phyloP scores from a whole-genome alignment of 495 filamentous ascomycete species.

The Poronia punctata region DNA sequence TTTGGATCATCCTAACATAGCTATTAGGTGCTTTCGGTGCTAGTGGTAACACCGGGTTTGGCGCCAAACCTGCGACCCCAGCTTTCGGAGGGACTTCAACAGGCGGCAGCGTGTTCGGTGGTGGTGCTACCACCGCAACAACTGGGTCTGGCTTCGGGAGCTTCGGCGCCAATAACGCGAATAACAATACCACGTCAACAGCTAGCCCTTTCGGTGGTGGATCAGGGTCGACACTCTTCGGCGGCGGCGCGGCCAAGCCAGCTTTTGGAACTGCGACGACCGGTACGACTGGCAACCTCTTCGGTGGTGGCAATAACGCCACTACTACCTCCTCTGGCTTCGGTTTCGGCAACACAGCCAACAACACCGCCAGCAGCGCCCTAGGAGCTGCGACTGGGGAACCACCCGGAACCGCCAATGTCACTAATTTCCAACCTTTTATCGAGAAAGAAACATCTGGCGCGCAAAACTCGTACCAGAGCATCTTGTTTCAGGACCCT shows the following conservation, averaged over 20 bases:
- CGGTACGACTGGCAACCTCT: slow-evolving; percentile 40
- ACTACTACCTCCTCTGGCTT: slow-evolving; percentile 35
- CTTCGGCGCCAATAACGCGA: slow-evolving; percentile 42
- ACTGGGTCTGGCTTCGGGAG: slow-evolving; percentile 26
- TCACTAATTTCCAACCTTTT: slow-evolving; percentile 61
- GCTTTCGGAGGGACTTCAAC: slow-evolving; percentile 21
- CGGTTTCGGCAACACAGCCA: slow-evolving; percentile 31
- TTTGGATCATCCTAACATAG: slow-evolving; percentile 15
- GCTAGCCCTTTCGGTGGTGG: slow-evolving; percentile 42
- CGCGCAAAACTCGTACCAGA: slow-evolving; percentile 70
- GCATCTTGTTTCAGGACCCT: slow-evolving; percentile 74
- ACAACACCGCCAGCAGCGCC: slow-evolving; percentile 34
- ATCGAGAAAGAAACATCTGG: slow-evolving; percentile 72
- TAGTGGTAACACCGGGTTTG: slow-evolving; percentile 39
- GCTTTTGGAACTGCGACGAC: slow-evolving; percentile 40
- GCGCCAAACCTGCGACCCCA: slow-evolving; percentile 31
- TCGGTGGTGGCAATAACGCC: slow-evolving; percentile 31
- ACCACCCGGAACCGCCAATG: slow-evolving; percentile 61
- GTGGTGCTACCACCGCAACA: slow-evolving; percentile 23
- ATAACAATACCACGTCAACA: slow-evolving; percentile 29
- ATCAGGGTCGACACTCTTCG: slow-evolving; percentile 31
- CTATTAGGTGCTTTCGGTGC: slow-evolving; percentile 24
- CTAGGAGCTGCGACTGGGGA: slow-evolving; percentile 50
- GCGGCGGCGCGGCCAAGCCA: slow-evolving; percentile 23
- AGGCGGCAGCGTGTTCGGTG: slow-evolving; percentile 21